A percentile compares a stretch with the other conserved stretches of the same genome.
Evolutionary conservation across 306 rosid genomes (phyloP).

Genomic region (Vachellia pachyceras): DNA sequence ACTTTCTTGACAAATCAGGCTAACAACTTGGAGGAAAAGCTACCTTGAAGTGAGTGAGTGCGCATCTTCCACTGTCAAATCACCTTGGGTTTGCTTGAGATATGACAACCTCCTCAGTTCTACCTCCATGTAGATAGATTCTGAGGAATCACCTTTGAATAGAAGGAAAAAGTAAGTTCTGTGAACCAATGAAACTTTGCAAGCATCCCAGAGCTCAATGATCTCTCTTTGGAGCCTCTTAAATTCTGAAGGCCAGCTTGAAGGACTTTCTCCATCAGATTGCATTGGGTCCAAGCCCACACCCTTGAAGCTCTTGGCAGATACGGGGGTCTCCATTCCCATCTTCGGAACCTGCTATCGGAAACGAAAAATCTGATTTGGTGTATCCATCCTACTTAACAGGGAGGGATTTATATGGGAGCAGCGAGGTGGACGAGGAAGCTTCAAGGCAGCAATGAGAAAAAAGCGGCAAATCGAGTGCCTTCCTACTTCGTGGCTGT

Average conservation of each 20-base stretch:
- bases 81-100: conserved; percentile 64
- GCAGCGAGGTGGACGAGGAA: too few species aligned
- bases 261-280: conserved; percentile 53
- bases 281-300: conserved; percentile 77
- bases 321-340: conserved; percentile 35
- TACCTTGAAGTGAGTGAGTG: conserved; percentile 67
- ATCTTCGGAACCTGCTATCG: conserved; percentile 51
- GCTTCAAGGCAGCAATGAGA: too few species aligned
- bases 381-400: conserved; percentile 11
- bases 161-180: conserved; percentile 93
- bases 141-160: conserved; percentile 79
- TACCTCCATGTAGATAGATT: conserved; percentile 88
- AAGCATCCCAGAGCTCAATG: conserved; percentile 81
- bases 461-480: too few species aligned
- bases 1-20: neutral
- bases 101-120: conserved; percentile 81
- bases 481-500: too few species aligned
- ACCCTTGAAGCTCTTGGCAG: conserved; percentile 62
- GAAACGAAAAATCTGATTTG: neutral
- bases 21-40: conserved; percentile 6
- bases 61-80: conserved; percentile 66
- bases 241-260: conserved; percentile 82
- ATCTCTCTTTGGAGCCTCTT: conserved; percentile 77
- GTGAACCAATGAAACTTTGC: conserved; percentile 87
- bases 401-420: too few species aligned